phyloP scores from a whole-genome alignment of 441 rosid genomes.

The Cnidoscolus chayamansa region DNA sequence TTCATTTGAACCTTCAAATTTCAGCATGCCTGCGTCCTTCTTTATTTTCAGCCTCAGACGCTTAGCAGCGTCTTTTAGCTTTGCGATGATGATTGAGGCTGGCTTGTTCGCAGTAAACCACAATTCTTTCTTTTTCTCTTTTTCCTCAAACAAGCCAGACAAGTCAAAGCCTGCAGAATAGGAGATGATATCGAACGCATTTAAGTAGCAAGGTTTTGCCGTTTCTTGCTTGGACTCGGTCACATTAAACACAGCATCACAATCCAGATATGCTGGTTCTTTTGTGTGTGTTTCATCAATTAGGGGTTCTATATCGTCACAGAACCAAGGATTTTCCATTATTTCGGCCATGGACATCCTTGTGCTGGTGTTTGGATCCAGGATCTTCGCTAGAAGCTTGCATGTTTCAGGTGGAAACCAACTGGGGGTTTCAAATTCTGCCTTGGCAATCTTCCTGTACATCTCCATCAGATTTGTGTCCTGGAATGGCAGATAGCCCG shows the following conservation, averaged over 20 bases:
- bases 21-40: conserved; percentile 60
- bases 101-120: conserved; percentile 59
- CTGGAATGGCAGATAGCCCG: conserved; percentile 81
- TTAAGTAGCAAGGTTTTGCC: conserved; percentile 53
- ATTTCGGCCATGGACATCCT: conserved; percentile 66
- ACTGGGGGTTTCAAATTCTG: conserved; percentile 62
- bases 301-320: conserved; percentile 56
- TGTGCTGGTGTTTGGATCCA: conserved; percentile 75
- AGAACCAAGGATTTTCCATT: conserved; percentile 80
- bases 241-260: conserved; percentile 23
- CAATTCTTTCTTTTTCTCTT: conserved; percentile 56
- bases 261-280: conserved; percentile 34
- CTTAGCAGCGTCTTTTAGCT: conserved; percentile 59
- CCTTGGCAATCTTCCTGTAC: conserved; percentile 79
- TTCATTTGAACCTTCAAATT: conserved; percentile 50
- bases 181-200: conserved; percentile 85
- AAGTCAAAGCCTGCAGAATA: conserved; percentile 73
- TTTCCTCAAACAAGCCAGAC: conserved; percentile 68
- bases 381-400: conserved; percentile 57
- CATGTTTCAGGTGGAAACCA: conserved; percentile 67
- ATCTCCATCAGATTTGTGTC: conserved; percentile 78
- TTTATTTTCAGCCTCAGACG: conserved; percentile 54
- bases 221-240: conserved; percentile 40
- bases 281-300: conserved; percentile 30
- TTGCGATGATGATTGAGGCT: conserved; percentile 50